Evolutionary conservation across 495 filamentous ascomycete genomes (phyloP).

Genomic region (Clohesyomyces aquaticus): DNA sequence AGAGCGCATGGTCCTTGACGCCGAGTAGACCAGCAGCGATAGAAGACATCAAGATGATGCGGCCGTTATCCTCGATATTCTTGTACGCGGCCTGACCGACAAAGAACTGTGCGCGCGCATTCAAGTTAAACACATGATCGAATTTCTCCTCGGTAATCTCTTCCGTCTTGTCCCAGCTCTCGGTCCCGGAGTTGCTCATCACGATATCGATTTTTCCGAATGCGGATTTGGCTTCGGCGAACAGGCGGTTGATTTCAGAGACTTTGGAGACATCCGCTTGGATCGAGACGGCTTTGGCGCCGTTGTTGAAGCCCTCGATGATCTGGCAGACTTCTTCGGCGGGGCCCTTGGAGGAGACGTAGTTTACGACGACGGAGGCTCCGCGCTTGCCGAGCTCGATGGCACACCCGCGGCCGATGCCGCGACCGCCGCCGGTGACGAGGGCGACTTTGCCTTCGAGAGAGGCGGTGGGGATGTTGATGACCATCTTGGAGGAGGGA

Average conservation of each 20-base stretch:
- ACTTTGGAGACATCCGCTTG: constrained; percentile 75
- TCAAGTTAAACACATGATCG: constrained; percentile 76
- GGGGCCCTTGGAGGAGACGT: constrained; percentile 62
- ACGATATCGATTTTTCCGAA: constrained; percentile 79
- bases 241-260: constrained; percentile 64
- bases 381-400: constrained; percentile 75
- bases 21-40: constrained; percentile 60
- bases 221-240: constrained; percentile 63
- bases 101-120: constrained; percentile 80
- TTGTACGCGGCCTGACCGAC: constrained; percentile 77
- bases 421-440: constrained; percentile 59
- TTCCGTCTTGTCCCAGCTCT: constrained; percentile 63
- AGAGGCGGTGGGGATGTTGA: constrained; percentile 46
- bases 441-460: constrained; percentile 72
- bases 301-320: constrained; percentile 62
- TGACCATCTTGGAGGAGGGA: constrained; percentile 32
- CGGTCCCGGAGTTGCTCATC: constrained; percentile 69
- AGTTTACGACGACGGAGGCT: constrained; percentile 77
- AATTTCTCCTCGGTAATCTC: constrained; percentile 76
- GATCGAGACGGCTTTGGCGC: constrained; percentile 63
- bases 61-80: constrained; percentile 66
- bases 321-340: constrained; percentile 66
- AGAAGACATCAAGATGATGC: constrained; percentile 67
- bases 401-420: constrained; percentile 75
- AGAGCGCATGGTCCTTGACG: constrained; percentile 73